phyloP scores from a whole-genome alignment of 805 yeast genomes.

The Metschnikowia vanudenii region DNA sequence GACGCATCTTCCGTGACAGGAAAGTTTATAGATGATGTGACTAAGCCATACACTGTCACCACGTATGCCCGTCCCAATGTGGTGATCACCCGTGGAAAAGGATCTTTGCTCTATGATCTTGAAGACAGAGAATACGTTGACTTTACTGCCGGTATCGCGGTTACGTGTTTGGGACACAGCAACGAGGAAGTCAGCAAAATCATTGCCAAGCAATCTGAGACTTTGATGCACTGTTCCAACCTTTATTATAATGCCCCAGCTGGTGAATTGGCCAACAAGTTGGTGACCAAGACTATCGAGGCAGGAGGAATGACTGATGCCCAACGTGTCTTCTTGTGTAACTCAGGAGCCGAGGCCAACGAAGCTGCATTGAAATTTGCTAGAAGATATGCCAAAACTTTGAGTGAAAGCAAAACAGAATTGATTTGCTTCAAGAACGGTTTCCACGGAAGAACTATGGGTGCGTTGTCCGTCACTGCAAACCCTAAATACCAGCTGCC shows the following conservation, averaged over 20 bases:
- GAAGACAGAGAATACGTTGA: constrained; percentile 80
- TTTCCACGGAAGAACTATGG: constrained; percentile 95
- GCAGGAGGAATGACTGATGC: constrained; percentile 84
- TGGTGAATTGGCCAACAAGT: constrained; percentile 67
- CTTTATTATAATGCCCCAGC: constrained; percentile 83
- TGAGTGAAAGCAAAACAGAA: constrained; percentile 59
- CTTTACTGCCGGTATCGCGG: constrained; percentile 96
- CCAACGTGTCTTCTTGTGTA: constrained; percentile 62
- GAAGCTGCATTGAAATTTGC: constrained; percentile 63
- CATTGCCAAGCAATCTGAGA: constrained; percentile 65
- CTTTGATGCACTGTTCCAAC: constrained; percentile 81
- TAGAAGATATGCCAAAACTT: constrained; percentile 71
- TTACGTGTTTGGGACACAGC: constrained; percentile 90
- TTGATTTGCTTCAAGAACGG: constrained; percentile 84
- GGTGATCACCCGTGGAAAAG: constrained; percentile 77
- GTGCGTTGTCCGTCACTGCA: constrained; percentile 88
- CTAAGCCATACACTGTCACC: constrained; percentile 60
- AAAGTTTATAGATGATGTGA: constrained; percentile 44
- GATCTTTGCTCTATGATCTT: constrained; percentile 77
- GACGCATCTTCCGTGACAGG: constrained; percentile 33
- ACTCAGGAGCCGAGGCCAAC: constrained; percentile 60
- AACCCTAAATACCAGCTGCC: constrained; percentile 92
- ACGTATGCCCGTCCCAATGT: constrained; percentile 79
- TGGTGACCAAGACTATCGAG: constrained; percentile 65
- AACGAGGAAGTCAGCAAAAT: constrained; percentile 72